Evolutionary conservation across 345 rosid genomes (phyloP).

Genomic region (Raphanus raphanistrum): DNA sequence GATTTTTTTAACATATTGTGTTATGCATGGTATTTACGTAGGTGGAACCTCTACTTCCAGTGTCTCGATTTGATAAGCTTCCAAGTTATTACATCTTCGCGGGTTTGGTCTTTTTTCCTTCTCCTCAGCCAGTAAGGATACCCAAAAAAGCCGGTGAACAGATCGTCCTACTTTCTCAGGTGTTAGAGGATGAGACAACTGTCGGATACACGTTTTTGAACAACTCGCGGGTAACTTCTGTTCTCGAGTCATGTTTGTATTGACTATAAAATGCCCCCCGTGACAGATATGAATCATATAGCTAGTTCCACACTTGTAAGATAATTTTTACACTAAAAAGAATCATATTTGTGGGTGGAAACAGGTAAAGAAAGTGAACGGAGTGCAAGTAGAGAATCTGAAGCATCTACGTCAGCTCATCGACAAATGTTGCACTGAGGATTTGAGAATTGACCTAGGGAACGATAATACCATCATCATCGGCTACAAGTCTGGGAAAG

Average conservation of each 20-base stretch:
- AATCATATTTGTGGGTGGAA: slow-evolving; percentile 12
- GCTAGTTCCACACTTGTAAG: background rate
- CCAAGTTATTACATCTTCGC: slow-evolving; percentile 27
- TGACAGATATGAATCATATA: background rate
- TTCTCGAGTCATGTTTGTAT: background rate
- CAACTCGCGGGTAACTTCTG: slow-evolving; percentile 51
- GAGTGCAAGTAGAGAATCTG: slow-evolving; percentile 58
- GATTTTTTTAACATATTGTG: background rate
- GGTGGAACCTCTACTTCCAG: slow-evolving; percentile 24
- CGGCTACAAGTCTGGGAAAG: slow-evolving; percentile 45
- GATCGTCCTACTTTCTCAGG: slow-evolving; percentile 17
- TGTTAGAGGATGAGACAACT: slow-evolving; percentile 72
- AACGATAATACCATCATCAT: slow-evolving; percentile 59
- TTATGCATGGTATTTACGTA: slow-evolving; percentile 35
- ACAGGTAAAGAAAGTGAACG: slow-evolving; percentile 77
- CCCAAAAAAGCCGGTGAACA: background rate
- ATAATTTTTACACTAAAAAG: background rate
- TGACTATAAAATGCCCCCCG: background rate
- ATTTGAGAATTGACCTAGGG: slow-evolving; percentile 65
- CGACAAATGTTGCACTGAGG: slow-evolving; percentile 45
- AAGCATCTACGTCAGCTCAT: slow-evolving; percentile 58
- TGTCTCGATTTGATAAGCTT: slow-evolving; percentile 2
- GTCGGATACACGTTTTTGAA: slow-evolving; percentile 65
- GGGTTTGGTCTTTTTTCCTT: slow-evolving; percentile 6
- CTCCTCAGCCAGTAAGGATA: background rate